Evolutionary conservation across 208 protist genomes (phyloP).

Genomic region (Lotmaria passim): DNA sequence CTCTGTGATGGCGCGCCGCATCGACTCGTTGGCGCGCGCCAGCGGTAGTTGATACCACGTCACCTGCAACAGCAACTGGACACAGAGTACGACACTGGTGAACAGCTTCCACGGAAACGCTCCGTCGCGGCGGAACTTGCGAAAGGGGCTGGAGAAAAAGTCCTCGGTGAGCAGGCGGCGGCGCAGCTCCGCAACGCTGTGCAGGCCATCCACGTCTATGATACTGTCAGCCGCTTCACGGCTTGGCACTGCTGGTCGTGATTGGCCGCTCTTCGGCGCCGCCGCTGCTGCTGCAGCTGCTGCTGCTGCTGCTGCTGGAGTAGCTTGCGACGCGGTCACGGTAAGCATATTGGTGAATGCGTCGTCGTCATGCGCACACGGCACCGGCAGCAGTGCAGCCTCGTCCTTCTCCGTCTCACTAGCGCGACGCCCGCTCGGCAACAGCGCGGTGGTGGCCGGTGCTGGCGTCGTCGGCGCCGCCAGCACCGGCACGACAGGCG

Average conservation of each 20-base stretch:
- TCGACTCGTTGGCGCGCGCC: slow-evolving; percentile 40
- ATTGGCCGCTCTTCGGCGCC: too few relatives aligned
- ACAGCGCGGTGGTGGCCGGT: not conserved
- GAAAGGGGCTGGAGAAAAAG: slow-evolving; percentile 48
- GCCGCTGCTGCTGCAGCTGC: too few relatives aligned
- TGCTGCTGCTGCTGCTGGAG: too few relatives aligned
- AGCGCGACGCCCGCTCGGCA: too few relatives aligned
- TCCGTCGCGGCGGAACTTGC: slow-evolving; percentile 42
- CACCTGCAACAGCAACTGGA: slow-evolving; percentile 42
- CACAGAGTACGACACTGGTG: slow-evolving; percentile 46
- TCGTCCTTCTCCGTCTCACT: not conserved
- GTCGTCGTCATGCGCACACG: not conserved
- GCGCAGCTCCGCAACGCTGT: slow-evolving; percentile 26
- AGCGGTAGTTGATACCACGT: slow-evolving; percentile 46
- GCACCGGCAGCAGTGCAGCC: not conserved
- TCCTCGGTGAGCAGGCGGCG: slow-evolving; percentile 39
- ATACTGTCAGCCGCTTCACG: not conserved
- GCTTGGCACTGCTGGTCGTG: not conserved
- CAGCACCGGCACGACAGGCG: not conserved
- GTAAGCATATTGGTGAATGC: too few relatives aligned
- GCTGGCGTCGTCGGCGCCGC: too few relatives aligned
- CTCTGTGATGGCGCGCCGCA: slow-evolving; percentile 49
- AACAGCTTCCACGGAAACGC: slow-evolving; percentile 51
- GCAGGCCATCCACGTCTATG: not conserved
- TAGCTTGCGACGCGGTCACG: too few relatives aligned